A percentile compares a stretch with the other conserved stretches of the same genome.
phyloP scores from a whole-genome alignment of 768 basidiomycete species.

The Chalciporus piperatus region DNA sequence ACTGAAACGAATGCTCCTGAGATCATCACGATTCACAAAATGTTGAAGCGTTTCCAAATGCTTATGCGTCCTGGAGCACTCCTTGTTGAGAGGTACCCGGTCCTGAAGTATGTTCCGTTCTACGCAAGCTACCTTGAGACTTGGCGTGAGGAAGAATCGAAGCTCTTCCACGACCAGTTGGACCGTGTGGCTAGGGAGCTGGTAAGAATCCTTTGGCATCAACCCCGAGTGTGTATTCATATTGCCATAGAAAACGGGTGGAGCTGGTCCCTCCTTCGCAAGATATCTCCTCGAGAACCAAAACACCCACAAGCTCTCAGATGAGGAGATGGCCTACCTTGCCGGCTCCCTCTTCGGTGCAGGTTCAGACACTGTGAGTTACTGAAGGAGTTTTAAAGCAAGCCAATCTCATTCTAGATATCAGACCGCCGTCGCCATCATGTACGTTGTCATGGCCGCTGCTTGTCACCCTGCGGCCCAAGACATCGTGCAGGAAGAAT shows the following conservation, averaged over 20 bases:
- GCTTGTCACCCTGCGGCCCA: conserved; percentile 55
- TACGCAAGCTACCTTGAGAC: conserved; percentile 55
- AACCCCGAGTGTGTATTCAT: not conserved
- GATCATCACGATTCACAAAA: conserved; percentile 32
- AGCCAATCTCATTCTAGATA: not conserved
- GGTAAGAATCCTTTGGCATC: conserved; percentile 26
- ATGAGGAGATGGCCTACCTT: conserved; percentile 60
- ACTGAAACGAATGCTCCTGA: conserved; percentile 30
- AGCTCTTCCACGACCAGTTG: conserved; percentile 53
- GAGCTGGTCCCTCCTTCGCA: conserved; percentile 45
- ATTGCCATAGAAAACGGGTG: conserved; percentile 16
- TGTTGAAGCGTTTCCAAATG: conserved; percentile 35
- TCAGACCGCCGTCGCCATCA: conserved; percentile 55
- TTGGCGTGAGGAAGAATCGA: conserved; percentile 55
- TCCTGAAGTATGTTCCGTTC: conserved; percentile 52
- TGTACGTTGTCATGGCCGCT: conserved; percentile 55
- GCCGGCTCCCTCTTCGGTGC: conserved; percentile 66
- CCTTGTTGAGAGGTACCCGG: conserved; percentile 35
- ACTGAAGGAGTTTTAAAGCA: not conserved
- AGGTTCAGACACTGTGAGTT: conserved; percentile 55
- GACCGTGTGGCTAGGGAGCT: conserved; percentile 43
- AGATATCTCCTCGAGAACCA: conserved; percentile 59
- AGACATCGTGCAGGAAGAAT: conserved; percentile 47
- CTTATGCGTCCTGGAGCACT: conserved; percentile 36
- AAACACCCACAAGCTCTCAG: conserved; percentile 48